Base-by-base conservation (phyloP, 805 yeast genomes). In the Kurtzmaniella cleridarum region DNA sequence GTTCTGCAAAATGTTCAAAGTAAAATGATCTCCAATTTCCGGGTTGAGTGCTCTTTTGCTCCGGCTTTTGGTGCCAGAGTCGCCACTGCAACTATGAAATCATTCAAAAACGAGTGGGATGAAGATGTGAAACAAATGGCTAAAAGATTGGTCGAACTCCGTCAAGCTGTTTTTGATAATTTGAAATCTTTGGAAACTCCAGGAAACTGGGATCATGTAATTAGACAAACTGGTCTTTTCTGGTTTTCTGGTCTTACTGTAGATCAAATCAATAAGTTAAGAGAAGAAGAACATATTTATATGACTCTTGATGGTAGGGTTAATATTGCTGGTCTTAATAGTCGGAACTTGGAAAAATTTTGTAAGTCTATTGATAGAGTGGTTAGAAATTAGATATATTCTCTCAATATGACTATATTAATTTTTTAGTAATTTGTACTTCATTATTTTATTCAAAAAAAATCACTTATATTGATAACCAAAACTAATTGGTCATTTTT, bases 191-290 rank as follows among this genome's bases (percentile, higher is more conserved):
- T 64, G 52, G 47, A 49, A 9, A 68, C 75, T 13, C 75, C 75
- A 1, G 75, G 75, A 35, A 76, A 71, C 52, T 91, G 98, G 98
- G 84, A 79, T 49, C 98, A 91, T 65, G 86, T 91, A 54, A 82
- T 80, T 34, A 71, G 73, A 47, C 98, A 93, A 71, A 84, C 86
- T 45, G 98, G 98, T 52, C 91, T 91, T 98, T 91, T 70, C 50
- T 69, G 74, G 74, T 67, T 43, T 50, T 55, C 69, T 9, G 73
- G 73, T 3, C 59, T 70, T 44, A 54, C 61, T 8, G 44, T 47
- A 11, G 53, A 48, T 34, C 75, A 70, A 43, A 57, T 54, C 36
- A 47, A 51, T 12, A 46, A 45, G 35, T 58, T 70, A 48, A 52
- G 51, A 3, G 51, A 55, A 24, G 57, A 63, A 37, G 56, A 58